Percentiles rank a stretch among this genome's conserved stretches.
phyloP scores from a whole-genome alignment of 1,284 basidiomycete species.

The Grifola frondosa region DNA sequence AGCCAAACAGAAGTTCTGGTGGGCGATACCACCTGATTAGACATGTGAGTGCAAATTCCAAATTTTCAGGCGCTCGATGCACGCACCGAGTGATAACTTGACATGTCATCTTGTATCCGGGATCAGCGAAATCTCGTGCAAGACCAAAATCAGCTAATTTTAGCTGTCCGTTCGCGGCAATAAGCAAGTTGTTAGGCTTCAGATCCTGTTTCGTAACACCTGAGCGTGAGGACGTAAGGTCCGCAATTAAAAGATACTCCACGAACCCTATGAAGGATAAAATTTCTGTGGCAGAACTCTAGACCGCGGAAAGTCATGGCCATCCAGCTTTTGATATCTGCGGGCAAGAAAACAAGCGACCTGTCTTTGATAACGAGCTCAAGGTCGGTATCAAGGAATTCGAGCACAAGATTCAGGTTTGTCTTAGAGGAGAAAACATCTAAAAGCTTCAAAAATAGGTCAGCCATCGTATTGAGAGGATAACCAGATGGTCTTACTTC shows the following conservation, averaged over 20 bases:
- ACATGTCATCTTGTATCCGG: conserved; percentile 94
- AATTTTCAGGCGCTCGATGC: conserved; percentile 1
- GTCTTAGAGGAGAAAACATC: conserved; percentile 97
- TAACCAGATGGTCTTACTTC: conserved; percentile 50
- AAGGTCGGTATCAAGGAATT: conserved; percentile 96
- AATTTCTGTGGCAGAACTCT: conserved; percentile 96
- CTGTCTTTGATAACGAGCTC: conserved; percentile 97
- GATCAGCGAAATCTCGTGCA: conserved; percentile 92
- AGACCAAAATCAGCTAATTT: conserved; percentile 99
- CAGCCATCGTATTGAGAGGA: background rate
- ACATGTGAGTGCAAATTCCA: conserved; percentile 1
- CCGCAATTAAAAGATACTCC: background rate
- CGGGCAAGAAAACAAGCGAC: conserved; percentile 86
- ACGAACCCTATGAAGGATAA: conserved; percentile 87
- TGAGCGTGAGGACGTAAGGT: conserved; percentile 1
- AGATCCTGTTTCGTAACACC: conserved; percentile 66
- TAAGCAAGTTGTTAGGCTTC: conserved; percentile 98
- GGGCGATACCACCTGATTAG: conserved; percentile 90
- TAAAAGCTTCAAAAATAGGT: conserved; percentile 63
- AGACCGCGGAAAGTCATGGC: conserved; percentile 96
- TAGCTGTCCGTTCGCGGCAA: conserved; percentile 86
- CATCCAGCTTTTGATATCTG: conserved; percentile 99
- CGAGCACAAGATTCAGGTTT: conserved; percentile 95
- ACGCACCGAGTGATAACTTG: conserved; percentile 93
- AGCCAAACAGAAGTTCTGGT: conserved; percentile 88